Evolutionary conservation across 2,329 filamentous ascomycete species (phyloP), one percentile per base, ranked within the genome.

Genomic region (Phaeophleospora eucalypticola): DNA sequence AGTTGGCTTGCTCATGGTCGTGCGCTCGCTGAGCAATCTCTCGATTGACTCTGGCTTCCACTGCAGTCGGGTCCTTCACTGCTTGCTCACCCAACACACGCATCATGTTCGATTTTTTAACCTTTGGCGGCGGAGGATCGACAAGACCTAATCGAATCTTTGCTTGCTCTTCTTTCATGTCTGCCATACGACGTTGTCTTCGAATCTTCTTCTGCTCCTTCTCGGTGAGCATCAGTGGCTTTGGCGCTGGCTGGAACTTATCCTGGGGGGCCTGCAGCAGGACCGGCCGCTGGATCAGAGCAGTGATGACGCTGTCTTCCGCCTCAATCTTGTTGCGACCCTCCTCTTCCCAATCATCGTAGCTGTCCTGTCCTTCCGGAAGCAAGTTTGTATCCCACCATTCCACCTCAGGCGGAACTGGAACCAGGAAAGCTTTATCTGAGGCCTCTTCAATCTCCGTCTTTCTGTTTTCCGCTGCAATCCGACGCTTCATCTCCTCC

Each of bases 91-190:
- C 93, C 46, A 96, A 77, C 21, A 98, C 93, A 48, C 90, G 85
- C 93, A 98, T 98, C 64, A 98, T 80, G 67, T 98, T 98, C 48
- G 86, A 87, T 69, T 94, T 94, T 72, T 96, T 97, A 58, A 98
- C 89, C 70, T 97, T 98, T 9, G 93, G 91, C 19, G 90, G 86
- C 20, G 90, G 89, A 16, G 91, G 88, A 2, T 90, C 89, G 50
- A 91, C 85, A 12, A 98, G 77, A 16, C 93, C 93, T 9, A 98
- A 75, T 48, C 91, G 81, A 52, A 97, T 93, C 73, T 98, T 97
- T 32, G 91, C 90, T 69, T 98, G 93, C 64, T 90, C 84, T 69
- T 98, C 94, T 67, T 97, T 97, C 54, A 95, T 75, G 53, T 96
- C 89, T 34, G 87, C 90, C 81, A 91, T 91, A 55, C 94, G 83